A percentile compares a stretch with the other conserved stretches of the same genome.
These are phyloP conservation scores for Neurospora sp. DNA, from an alignment of 495 filamentous ascomycete genomes.

Conservation along the genomic window DNA sequence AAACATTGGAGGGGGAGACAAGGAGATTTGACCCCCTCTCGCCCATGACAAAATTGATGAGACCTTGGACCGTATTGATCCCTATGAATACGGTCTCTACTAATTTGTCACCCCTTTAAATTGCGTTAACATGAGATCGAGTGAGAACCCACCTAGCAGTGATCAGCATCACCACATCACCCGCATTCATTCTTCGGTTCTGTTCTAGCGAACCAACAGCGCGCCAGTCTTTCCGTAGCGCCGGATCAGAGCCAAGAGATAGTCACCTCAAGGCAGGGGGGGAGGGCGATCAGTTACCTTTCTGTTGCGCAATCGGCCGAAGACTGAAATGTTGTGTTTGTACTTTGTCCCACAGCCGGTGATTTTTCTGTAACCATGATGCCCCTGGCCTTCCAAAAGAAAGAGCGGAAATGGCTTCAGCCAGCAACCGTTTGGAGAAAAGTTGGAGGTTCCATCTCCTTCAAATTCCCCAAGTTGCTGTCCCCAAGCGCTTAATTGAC, in stretches of 20 bases:
- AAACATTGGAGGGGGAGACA: not conserved
- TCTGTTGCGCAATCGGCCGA: not conserved
- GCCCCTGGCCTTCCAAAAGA: not conserved
- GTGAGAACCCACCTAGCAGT: conserved; percentile 3
- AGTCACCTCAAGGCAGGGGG: not conserved
- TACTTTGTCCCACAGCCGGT: not conserved
- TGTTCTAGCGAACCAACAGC: not conserved
- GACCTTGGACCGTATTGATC: too few relatives aligned
- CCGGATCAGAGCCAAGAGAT: not conserved
- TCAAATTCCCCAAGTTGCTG: not conserved
- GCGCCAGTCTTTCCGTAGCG: not conserved
- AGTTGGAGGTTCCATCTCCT: not conserved
- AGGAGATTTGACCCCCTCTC: not conserved
- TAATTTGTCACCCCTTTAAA: not conserved
- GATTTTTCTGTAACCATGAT: not conserved
- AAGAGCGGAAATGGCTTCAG: not conserved
- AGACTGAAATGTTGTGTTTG: not conserved
- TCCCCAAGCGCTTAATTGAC: not conserved
- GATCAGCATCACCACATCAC: not conserved
- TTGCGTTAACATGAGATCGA: conserved; percentile 8
- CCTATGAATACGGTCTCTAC: too few relatives aligned
- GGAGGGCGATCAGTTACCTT: not conserved
- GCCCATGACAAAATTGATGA: too few relatives aligned
- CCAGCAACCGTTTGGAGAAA: not conserved
- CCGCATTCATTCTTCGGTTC: not conserved